These are phyloP conservation scores for Phytophthora pini DNA, from an alignment of 352 stramenopile genomes.

Conservation along the genomic window DNA sequence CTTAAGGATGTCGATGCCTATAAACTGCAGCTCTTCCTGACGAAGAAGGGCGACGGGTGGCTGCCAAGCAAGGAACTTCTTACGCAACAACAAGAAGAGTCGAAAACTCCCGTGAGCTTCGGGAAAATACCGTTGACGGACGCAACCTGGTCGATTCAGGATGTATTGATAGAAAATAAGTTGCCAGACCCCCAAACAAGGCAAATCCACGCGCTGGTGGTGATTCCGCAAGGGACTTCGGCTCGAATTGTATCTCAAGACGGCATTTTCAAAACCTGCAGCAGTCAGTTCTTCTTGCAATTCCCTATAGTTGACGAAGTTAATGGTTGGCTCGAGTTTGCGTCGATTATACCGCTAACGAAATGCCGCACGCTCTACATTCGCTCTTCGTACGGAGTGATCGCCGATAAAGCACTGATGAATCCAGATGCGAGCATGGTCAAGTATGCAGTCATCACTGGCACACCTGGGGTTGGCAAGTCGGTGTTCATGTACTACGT, in stretches of 20 bases:
- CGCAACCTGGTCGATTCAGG: no score
- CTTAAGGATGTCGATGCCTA: neutral
- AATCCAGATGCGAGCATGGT: neutral
- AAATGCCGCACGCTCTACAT: constrained; percentile 19
- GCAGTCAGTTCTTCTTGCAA: neutral
- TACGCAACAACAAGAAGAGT: no score
- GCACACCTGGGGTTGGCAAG: constrained; percentile 39
- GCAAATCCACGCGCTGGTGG: no score
- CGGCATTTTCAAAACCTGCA: neutral
- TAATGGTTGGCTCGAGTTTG: constrained; percentile 19
- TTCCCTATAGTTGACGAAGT: neutral
- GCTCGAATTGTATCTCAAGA: no score
- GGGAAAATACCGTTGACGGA: no score
- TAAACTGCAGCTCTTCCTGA: constrained; percentile 5
- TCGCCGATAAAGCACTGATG: neutral
- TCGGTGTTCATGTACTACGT: constrained; percentile 45
- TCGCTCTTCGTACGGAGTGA: constrained; percentile 34
- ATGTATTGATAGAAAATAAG: no score
- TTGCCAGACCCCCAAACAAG: no score
- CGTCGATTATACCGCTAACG: neutral
- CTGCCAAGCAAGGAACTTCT: neutral
- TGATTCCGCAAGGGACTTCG: no score
- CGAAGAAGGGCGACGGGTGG: constrained; percentile 2
- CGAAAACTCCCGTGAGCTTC: no score
- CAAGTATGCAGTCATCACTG: constrained; percentile 45